phyloP scores from a whole-genome alignment of 495 filamentous ascomycete species.

The Aspergillus affinis region DNA sequence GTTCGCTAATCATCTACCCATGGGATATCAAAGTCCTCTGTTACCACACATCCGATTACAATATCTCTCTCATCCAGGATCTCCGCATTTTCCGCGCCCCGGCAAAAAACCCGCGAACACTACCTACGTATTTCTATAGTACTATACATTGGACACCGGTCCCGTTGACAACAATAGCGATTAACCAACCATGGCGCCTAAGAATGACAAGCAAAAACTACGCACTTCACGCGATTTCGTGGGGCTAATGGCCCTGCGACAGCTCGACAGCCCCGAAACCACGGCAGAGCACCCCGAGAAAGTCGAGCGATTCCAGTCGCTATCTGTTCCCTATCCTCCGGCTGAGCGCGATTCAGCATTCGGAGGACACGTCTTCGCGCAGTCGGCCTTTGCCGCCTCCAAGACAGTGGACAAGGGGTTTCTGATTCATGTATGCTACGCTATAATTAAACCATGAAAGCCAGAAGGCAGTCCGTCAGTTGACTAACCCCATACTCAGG shows the following conservation, averaged over 20 bases:
- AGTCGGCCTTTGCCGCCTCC: constrained; percentile 61
- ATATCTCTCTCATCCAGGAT: not conserved
- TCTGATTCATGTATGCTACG: constrained; percentile 57
- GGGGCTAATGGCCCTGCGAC: constrained; percentile 37
- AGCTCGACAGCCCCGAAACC: constrained; percentile 18
- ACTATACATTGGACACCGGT: not conserved
- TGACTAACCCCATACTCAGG: constrained; percentile 41
- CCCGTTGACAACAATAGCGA: not conserved
- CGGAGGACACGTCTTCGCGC: constrained; percentile 69
- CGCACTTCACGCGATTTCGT: constrained; percentile 23
- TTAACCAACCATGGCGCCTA: not conserved
- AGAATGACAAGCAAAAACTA: not conserved
- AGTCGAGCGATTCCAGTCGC: constrained; percentile 34
- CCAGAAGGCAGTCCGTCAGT: not conserved
- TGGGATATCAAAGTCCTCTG: too few species aligned
- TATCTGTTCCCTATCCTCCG: constrained; percentile 32
- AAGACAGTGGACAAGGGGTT: constrained; percentile 52
- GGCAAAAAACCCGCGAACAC: too few species aligned
- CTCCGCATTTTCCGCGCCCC: not conserved
- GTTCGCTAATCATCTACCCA: not conserved
- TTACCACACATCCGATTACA: not conserved
- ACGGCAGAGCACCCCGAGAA: constrained; percentile 25
- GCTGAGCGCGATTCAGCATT: constrained; percentile 42
- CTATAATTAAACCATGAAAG: not conserved
- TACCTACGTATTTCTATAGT: not conserved